A percentile compares a stretch with the other conserved stretches of the same genome.
phyloP scores from a whole-genome alignment of 129 eudicot species.

The Arctium minus region DNA sequence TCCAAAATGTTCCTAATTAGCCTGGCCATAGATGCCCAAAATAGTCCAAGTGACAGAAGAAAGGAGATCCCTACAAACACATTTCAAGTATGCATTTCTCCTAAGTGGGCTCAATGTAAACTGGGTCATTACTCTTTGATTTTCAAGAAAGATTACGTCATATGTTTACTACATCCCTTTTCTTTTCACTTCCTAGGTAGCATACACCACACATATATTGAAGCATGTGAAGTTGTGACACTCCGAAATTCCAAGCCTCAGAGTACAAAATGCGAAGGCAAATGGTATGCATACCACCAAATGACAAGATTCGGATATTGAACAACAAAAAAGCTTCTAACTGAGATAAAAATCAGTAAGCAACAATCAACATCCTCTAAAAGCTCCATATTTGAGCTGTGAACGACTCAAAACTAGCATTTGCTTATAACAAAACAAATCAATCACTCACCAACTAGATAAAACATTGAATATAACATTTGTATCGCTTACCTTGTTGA shows the following conservation, averaged over 20 bases:
- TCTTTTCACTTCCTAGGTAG: not conserved
- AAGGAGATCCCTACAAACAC: not conserved
- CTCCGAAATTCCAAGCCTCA: not conserved
- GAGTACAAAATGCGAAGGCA: not conserved
- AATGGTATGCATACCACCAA: not conserved
- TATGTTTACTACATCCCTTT: not conserved
- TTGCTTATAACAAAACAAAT: constrained; percentile 16
- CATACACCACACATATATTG: not conserved
- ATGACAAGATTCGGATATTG: constrained; percentile 12
- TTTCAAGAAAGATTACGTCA: not conserved
- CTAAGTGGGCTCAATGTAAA: not conserved
- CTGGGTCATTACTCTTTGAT: not conserved
- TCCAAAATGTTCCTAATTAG: not conserved
- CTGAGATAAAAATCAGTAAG: constrained; percentile 10
- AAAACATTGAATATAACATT: constrained; percentile 11
- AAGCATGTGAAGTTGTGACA: not conserved
- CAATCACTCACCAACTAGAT: constrained; percentile 21
- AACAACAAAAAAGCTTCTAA: constrained; percentile 19
- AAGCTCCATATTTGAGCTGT: constrained; percentile 29
- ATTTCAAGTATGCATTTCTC: not conserved
- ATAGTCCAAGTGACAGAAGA: not conserved
- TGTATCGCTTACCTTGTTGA: constrained; percentile 17
- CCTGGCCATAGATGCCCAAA: not conserved
- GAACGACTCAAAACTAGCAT: constrained; percentile 14
- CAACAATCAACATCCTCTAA: not conserved